Conservation (phyloP, 108 stramenopile genomes). For the Cafeteria roenbergensis region DNA sequence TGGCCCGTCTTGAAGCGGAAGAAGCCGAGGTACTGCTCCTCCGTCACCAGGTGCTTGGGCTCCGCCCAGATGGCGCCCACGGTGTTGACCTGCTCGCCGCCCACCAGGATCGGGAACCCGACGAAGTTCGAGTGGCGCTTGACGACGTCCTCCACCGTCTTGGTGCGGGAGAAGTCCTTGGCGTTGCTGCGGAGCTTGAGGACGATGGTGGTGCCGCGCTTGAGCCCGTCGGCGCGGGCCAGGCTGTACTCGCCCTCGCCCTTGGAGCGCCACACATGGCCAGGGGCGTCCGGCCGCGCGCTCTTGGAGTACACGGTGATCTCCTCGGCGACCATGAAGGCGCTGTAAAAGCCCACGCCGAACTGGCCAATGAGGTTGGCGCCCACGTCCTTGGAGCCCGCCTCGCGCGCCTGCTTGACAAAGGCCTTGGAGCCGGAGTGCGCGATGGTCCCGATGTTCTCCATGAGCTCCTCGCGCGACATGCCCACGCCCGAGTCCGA, state of each 20-base stretch:
- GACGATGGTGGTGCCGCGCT: slow-evolving; percentile 61
- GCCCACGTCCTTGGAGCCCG: slow-evolving; percentile 50
- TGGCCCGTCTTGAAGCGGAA: slow-evolving; percentile 76
- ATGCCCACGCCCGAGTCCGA: slow-evolving; percentile 88
- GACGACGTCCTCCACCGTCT: slow-evolving; percentile 64
- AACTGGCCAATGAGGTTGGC: slow-evolving; percentile 86
- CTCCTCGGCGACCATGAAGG: slow-evolving; percentile 83
- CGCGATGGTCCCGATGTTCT: slow-evolving; percentile 92
- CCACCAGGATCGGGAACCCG: slow-evolving; percentile 83
- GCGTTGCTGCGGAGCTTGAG: slow-evolving; percentile 73
- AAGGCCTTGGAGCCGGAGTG: slow-evolving; percentile 74
- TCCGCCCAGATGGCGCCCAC: slow-evolving; percentile 82
- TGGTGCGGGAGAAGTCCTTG: slow-evolving; percentile 57
- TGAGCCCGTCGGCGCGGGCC: slow-evolving; percentile 27
- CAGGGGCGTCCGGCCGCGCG: slow-evolving; percentile 50
- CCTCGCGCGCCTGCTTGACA: slow-evolving; percentile 42
- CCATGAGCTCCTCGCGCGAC: slow-evolving; percentile 70
- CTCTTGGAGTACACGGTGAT: slow-evolving; percentile 78
- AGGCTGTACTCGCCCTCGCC: slow-evolving; percentile 61
- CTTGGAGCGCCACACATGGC: slow-evolving; percentile 54
- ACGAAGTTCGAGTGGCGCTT: slow-evolving; percentile 95
- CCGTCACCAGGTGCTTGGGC: slow-evolving; percentile 67
- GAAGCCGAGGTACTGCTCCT: slow-evolving; percentile 79
- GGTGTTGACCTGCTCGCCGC: slow-evolving; percentile 83
- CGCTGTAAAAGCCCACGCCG: slow-evolving; percentile 97